These are phyloP conservation scores for Gentiana straminea DNA, from an alignment of 257 asterid species.

Conservation along the genomic window DNA sequence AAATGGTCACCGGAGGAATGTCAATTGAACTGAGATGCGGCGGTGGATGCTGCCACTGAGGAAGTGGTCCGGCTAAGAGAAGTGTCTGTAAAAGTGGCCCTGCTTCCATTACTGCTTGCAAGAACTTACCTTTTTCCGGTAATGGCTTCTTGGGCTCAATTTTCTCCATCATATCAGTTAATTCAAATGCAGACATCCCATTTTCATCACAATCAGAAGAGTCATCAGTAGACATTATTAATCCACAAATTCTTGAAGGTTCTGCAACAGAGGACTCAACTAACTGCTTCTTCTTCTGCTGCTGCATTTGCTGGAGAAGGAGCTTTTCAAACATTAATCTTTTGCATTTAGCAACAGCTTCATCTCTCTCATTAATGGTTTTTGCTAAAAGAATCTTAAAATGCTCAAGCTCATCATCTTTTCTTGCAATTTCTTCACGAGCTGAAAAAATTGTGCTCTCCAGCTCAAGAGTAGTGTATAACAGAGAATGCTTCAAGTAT, in stretches of 20 bases:
- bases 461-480: conserved; percentile 69
- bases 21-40: conserved; percentile 79
- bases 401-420: conserved; percentile 71
- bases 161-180: conserved; percentile 23
- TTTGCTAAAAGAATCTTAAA: conserved; percentile 46
- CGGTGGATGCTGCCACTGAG: conserved; percentile 97
- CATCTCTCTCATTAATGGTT: conserved; percentile 60
- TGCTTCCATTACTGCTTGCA: conserved; percentile 86
- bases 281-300: conserved; percentile 17
- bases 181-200: conserved; percentile 8
- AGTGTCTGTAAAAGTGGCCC: conserved; percentile 92
- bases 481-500: conserved; percentile 51
- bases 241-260: conserved; percentile 37
- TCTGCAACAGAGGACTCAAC: conserved; percentile 21
- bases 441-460: conserved; percentile 61
- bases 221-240: conserved; percentile 49
- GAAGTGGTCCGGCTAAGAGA: conserved; percentile 85
- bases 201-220: conserved; percentile 45
- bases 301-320: conserved; percentile 35
- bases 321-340: conserved; percentile 38
- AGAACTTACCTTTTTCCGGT: conserved; percentile 77
- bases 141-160: conserved; percentile 31
- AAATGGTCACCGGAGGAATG: conserved; percentile 81
- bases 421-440: conserved; percentile 69
- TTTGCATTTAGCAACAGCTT: conserved; percentile 40